Evolutionary conservation across 306 rosid species (phyloP).

Genomic region (Rosa rugosa): DNA sequence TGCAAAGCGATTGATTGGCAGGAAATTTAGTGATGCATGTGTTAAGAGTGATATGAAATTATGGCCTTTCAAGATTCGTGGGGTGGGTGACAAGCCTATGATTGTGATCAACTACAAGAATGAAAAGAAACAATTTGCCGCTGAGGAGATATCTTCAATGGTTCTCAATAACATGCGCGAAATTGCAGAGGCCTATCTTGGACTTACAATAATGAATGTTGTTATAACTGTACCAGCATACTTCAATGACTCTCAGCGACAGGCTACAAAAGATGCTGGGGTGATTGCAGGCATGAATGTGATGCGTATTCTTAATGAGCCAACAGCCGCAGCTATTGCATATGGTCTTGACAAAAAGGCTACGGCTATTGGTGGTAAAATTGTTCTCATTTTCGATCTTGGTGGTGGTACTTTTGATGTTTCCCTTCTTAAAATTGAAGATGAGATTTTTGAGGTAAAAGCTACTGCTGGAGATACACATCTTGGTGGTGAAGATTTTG

Average conservation of each 20-base stretch:
- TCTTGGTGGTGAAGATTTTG: background rate
- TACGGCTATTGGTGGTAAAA: background rate
- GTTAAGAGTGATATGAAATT: background rate
- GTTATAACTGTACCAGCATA: constrained; percentile 38
- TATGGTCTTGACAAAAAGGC: background rate
- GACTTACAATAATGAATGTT: background rate
- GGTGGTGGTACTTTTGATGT: constrained; percentile 10
- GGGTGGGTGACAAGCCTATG: background rate
- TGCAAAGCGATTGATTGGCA: background rate
- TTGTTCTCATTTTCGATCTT: background rate
- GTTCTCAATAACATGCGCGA: background rate
- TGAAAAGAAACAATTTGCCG: background rate
- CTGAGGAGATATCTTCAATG: background rate
- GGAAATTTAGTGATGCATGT: background rate
- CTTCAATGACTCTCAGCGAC: constrained; percentile 33
- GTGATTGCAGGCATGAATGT: constrained; percentile 14
- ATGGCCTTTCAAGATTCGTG: background rate
- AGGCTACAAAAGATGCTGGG: constrained; percentile 39
- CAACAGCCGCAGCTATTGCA: background rate
- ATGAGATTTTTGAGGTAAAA: constrained; percentile 33
- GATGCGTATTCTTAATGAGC: background rate
- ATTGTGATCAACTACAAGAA: background rate
- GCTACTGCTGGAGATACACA: constrained; percentile 33
- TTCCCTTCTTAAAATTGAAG: constrained; percentile 33
- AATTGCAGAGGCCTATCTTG: background rate